phyloP scores from a whole-genome alignment of 805 yeast genomes.

The Maudiozyma bulderi region DNA sequence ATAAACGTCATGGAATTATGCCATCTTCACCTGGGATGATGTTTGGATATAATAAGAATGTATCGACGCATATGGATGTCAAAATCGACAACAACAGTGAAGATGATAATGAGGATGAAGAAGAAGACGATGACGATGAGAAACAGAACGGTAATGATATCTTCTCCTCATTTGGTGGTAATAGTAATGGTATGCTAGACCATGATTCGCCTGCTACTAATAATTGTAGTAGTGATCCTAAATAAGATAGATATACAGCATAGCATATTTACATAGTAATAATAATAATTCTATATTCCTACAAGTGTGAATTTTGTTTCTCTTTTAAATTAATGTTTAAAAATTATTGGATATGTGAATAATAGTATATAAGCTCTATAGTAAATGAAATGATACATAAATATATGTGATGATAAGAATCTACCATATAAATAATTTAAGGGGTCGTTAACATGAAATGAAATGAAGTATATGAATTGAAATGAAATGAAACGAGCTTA shows the following conservation, averaged over 20 bases:
- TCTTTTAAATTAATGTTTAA: background rate
- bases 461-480: background rate
- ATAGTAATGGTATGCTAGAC: constrained; percentile 6
- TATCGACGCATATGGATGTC: background rate
- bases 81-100: too few species aligned
- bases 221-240: constrained; percentile 7
- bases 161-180: constrained; percentile 17
- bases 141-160: constrained; percentile 8
- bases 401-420: background rate
- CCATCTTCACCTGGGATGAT: constrained; percentile 28
- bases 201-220: constrained; percentile 23
- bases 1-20: constrained; percentile 21
- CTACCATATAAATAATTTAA: background rate
- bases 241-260: background rate
- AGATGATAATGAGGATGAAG: background rate
- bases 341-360: background rate
- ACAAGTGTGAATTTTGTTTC: background rate
- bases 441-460: background rate
- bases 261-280: background rate
- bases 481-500: background rate
- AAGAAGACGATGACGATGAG: constrained; percentile 6
- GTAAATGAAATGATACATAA: background rate
- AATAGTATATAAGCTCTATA: background rate
- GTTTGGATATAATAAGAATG: constrained; percentile 14
- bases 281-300: background rate